Evolutionary conservation across 495 filamentous ascomycete species (phyloP).

Genomic region (Saxophila tyrrhenica): DNA sequence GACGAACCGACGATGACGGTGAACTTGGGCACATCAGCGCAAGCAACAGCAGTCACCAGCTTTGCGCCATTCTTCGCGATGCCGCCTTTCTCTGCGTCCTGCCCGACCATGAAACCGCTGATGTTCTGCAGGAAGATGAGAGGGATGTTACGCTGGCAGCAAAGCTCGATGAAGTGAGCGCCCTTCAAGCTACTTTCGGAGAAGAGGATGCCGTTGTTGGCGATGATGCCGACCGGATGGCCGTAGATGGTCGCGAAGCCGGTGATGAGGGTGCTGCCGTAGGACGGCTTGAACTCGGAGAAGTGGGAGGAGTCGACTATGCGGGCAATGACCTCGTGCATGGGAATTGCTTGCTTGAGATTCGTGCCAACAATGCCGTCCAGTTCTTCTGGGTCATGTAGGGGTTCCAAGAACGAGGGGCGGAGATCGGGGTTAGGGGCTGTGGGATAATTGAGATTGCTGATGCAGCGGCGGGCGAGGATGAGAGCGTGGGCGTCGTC

Average conservation of each 20-base stretch:
- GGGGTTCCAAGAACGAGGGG: slow-evolving; percentile 47
- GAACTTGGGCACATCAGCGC: slow-evolving; percentile 92
- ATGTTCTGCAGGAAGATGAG: slow-evolving; percentile 95
- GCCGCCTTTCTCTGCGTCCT: slow-evolving; percentile 81
- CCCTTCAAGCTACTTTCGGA: slow-evolving; percentile 83
- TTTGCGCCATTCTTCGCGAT: slow-evolving; percentile 98
- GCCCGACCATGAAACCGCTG: slow-evolving; percentile 93
- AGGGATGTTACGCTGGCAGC: slow-evolving; percentile 77
- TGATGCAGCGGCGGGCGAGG: slow-evolving; percentile 69
- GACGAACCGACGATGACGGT: slow-evolving; percentile 87
- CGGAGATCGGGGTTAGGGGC: background rate
- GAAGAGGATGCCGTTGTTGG: slow-evolving; percentile 97
- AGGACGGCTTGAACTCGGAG: slow-evolving; percentile 88
- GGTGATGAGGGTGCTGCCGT: slow-evolving; percentile 82
- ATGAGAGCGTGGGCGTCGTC: slow-evolving; percentile 89
- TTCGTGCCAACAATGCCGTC: slow-evolving; percentile 83
- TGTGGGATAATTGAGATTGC: slow-evolving; percentile 58
- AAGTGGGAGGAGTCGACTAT: slow-evolving; percentile 88
- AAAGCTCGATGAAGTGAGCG: slow-evolving; percentile 97
- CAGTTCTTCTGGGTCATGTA: slow-evolving; percentile 73
- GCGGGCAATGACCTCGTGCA: slow-evolving; percentile 84
- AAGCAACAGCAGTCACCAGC: slow-evolving; percentile 89
- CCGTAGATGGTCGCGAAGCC: slow-evolving; percentile 88
- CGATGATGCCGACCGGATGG: slow-evolving; percentile 83
- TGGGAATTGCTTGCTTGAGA: slow-evolving; percentile 68